These are phyloP conservation scores for Barbarea vulgaris DNA, from an alignment of 345 rosid genomes.

Conservation along the genomic window DNA sequence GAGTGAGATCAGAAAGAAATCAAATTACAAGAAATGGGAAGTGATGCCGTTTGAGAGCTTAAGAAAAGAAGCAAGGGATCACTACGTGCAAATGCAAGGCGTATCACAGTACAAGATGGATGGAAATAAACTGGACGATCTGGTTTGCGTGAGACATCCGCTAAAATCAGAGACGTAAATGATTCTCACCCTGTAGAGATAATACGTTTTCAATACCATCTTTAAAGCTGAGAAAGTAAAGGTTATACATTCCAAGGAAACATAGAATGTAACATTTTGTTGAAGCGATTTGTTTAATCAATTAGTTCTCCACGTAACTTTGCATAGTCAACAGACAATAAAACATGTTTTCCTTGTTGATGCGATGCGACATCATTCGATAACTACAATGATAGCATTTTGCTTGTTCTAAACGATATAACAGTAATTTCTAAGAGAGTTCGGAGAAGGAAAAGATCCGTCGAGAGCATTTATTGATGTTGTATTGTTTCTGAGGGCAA, in stretches of 20 bases:
- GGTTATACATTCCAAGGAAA: background rate
- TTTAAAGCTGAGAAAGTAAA: conserved; percentile 9
- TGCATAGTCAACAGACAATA: background rate
- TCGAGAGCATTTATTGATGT: background rate
- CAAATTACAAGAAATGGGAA: conserved; percentile 94
- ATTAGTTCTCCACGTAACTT: conserved; percentile 5
- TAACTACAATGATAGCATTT: background rate
- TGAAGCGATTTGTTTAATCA: conserved; percentile 22
- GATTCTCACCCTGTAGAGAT: conserved; percentile 13
- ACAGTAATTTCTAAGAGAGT: background rate
- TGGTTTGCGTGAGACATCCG: conserved; percentile 79
- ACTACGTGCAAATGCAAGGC: conserved; percentile 72
- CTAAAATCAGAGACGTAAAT: conserved; percentile 38
- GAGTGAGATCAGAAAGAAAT: conserved; percentile 68
- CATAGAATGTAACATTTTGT: conserved; percentile 9
- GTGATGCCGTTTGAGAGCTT: conserved; percentile 71
- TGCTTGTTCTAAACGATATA: background rate
- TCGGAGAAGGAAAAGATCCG: background rate
- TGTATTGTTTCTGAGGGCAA: background rate
- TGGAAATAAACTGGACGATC: conserved; percentile 92
- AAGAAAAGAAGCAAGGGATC: conserved; percentile 87
- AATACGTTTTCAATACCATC: background rate
- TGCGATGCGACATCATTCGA: background rate
- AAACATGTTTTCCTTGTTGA: no score
- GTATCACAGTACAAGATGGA: conserved; percentile 94